Evolutionary conservation across 352 stramenopile species (phyloP).

Genomic region (Globisporangium solare): DNA sequence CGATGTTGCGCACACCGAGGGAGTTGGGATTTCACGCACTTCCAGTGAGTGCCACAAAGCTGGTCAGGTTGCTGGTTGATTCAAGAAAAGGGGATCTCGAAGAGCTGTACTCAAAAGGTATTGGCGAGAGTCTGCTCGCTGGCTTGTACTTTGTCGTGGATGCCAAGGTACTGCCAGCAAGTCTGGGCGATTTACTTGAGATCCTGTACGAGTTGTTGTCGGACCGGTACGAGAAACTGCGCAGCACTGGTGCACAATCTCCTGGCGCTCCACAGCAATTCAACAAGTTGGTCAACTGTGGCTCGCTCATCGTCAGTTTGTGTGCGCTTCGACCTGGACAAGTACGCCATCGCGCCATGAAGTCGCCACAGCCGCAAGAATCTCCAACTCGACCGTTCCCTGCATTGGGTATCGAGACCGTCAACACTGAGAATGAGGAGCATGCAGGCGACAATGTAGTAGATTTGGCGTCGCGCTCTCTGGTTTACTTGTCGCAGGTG

Average conservation of each 20-base stretch:
- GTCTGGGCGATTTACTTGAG: constrained; percentile 25
- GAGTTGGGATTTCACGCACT: constrained; percentile 22
- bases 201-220: constrained; percentile 35
- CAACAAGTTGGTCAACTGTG: constrained; percentile 21
- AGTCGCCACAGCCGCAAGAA: constrained; percentile 16
- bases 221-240: constrained; percentile 23
- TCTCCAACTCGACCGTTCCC: not conserved
- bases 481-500: constrained; percentile 66
- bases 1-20: constrained; percentile 27
- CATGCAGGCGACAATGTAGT: constrained; percentile 20
- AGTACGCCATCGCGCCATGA: not conserved
- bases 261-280: constrained; percentile 19
- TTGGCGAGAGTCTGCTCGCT: constrained; percentile 21
- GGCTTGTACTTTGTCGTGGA: constrained; percentile 21
- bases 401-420: not conserved
- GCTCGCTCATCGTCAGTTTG: constrained; percentile 30
- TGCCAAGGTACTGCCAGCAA: constrained; percentile 6
- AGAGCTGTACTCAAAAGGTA: constrained; percentile 28
- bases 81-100: constrained; percentile 11
- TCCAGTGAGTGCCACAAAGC: constrained; percentile 25
- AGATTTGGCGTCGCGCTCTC: constrained; percentile 45
- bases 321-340: constrained; percentile 18
- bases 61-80: constrained; percentile 34
- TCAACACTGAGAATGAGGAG: not conserved
- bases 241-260: constrained; percentile 6